Percentiles rank a stretch among this genome's conserved stretches.
Conservation (phyloP, 768 basidiomycete species). For the Mrakia gelida region DNA sequence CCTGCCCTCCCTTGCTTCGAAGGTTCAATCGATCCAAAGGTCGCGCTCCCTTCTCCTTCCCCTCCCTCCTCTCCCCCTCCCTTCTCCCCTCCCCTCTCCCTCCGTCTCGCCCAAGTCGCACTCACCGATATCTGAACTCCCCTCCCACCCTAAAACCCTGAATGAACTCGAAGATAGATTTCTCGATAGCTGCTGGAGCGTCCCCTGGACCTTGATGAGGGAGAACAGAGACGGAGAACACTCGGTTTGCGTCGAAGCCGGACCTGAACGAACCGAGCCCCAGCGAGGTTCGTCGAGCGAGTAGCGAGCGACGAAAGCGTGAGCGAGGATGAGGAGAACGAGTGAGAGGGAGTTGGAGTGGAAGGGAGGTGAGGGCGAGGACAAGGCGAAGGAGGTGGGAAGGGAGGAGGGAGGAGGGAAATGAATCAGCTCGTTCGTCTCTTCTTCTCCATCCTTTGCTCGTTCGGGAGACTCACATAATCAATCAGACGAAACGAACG, state of each 20-base stretch:
- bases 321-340: neutral
- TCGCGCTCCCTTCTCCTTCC: neutral
- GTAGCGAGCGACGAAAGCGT: neutral
- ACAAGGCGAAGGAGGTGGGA: neutral
- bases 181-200: constrained; percentile 73
- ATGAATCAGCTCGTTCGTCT: neutral
- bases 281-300: too few relatives aligned
- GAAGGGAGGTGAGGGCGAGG: neutral
- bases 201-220: constrained; percentile 58
- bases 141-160: constrained; percentile 81
- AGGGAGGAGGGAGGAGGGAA: neutral
- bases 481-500: neutral
- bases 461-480: neutral
- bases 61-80: neutral
- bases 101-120: neutral
- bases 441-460: too few relatives aligned
- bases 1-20: neutral
- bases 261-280: constrained; percentile 58
- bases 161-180: constrained; percentile 76
- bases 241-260: constrained; percentile 75
- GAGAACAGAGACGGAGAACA: constrained; percentile 76
- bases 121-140: constrained; percentile 85
- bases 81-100: neutral
- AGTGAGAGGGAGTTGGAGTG: neutral
- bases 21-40: neutral